A percentile compares a stretch with the other conserved stretches of the same genome.
These are phyloP conservation scores for Flaveria ramosissima DNA, from an alignment of 129 eudicot genomes.

Conservation along the genomic window DNA sequence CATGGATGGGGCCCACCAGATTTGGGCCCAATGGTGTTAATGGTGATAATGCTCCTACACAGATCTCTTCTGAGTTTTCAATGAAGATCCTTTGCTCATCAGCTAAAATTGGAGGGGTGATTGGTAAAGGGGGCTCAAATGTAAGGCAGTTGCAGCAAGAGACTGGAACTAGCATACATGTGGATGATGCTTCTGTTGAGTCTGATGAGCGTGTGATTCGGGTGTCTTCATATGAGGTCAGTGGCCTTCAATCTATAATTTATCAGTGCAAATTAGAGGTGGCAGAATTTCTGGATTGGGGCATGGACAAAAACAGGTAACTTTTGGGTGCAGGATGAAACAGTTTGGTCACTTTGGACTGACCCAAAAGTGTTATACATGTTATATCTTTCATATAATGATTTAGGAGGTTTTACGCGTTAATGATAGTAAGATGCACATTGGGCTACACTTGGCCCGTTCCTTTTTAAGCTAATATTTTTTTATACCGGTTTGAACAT, in stretches of 20 bases:
- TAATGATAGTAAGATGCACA: not conserved
- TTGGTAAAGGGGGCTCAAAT: slow-evolving; percentile 72
- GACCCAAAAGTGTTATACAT: not conserved
- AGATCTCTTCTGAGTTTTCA: slow-evolving; percentile 58
- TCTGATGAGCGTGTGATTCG: slow-evolving; percentile 75
- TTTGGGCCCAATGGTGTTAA: slow-evolving; percentile 45
- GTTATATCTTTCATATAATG: not conserved
- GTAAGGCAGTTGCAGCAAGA: slow-evolving; percentile 69
- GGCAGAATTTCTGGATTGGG: slow-evolving; percentile 3
- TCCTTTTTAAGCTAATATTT: not conserved
- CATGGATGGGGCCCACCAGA: slow-evolving; percentile 56
- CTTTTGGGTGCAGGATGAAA: not conserved
- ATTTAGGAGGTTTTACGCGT: not conserved
- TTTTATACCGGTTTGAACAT: not conserved
- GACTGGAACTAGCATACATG: slow-evolving; percentile 75
- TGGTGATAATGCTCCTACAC: slow-evolving; percentile 44
- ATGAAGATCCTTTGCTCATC: slow-evolving; percentile 75
- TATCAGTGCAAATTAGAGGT: not conserved
- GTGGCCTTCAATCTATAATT: slow-evolving; percentile 2
- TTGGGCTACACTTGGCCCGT: not conserved
- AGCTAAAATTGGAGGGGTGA: slow-evolving; percentile 73
- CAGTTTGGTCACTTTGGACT: not conserved
- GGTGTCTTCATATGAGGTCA: slow-evolving; percentile 80
- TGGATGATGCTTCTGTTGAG: slow-evolving; percentile 58
- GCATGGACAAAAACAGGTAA: not conserved